Conservation (phyloP, 2,329 filamentous ascomycete species). For the Alternaria atra region DNA sequence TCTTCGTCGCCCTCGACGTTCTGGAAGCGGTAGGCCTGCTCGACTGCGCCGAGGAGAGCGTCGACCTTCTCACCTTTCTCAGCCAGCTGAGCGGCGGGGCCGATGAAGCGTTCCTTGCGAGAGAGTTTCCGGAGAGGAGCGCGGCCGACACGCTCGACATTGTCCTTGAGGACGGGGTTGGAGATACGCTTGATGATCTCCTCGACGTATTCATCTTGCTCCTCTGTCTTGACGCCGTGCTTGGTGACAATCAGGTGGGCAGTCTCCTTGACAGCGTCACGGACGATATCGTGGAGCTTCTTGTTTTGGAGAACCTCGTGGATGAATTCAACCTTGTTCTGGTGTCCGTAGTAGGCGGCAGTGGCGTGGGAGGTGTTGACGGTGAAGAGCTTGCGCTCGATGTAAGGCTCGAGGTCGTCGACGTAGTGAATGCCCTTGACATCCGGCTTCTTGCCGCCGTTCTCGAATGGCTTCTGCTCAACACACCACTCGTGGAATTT, state of each 20-base stretch:
- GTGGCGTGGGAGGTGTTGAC: conserved; percentile 99
- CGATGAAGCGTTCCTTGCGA: conserved; percentile 95
- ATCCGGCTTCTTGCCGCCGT: conserved; percentile 71
- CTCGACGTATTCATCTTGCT: conserved; percentile 87
- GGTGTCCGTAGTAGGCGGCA: conserved; percentile 93
- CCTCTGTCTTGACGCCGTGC: conserved; percentile 77
- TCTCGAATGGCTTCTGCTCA: conserved; percentile 80
- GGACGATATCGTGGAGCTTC: conserved; percentile 81
- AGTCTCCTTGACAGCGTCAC: conserved; percentile 83
- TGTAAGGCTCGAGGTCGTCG: conserved; percentile 88
- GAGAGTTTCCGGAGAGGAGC: conserved; percentile 93
- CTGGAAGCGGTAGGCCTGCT: conserved; percentile 95
- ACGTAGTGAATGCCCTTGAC: conserved; percentile 95
- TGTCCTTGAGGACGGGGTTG: conserved; percentile 91
- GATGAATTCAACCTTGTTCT: conserved; percentile 84
- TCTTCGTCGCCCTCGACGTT: conserved; percentile 92
- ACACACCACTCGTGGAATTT: conserved; percentile 99
- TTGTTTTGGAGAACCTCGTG: conserved; percentile 86
- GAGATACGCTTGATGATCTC: conserved; percentile 93
- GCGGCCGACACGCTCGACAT: conserved; percentile 92
- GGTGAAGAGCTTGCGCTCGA: conserved; percentile 99
- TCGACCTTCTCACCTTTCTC: conserved; percentile 78
- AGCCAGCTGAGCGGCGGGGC: conserved; percentile 87
- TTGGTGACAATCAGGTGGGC: conserved; percentile 85
- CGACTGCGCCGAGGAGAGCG: conserved; percentile 80